Base-by-base conservation (phyloP, 2,329 filamentous ascomycete species). In the Blastomyces gilchristii region DNA sequence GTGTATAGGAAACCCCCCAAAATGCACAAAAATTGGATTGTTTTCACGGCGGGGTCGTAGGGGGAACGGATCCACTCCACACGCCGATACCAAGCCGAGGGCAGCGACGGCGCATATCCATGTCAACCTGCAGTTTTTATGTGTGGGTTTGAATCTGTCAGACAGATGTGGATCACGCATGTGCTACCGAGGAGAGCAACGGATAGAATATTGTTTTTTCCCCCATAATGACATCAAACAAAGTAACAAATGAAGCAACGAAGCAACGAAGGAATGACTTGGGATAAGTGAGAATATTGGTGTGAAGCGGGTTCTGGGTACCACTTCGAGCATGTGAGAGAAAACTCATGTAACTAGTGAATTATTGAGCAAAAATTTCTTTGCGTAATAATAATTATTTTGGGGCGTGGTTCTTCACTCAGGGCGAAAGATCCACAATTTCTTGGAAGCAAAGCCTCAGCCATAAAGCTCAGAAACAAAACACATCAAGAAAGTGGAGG, bases 61-160 rank as follows among this genome's bases (percentile, higher is more conserved):
- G 57, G 57, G 39, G 11, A 47, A 47, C 41, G 22, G 41, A 39
- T 58, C 56, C 39, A 58, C 39, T 45, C 56, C 12, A 31, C 39
- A 11, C 39, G 41, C 18, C 22, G 56, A 45, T 58, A 58, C 57
- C 41, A 58, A 58, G 57, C 57, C 54, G 39, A 58, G 57, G 57
- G 25, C 22, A 47, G 37, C 9, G 37, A 2, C 9, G 9, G 37
- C 6, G 37, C 41, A 16, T 58, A 58, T 28, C 57, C 57, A 58
- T 18, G 22, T 31, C 14, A 25, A 58, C 31, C 22, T 28, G 28
- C 45, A 7, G 11, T n/a, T 28, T 43, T 18, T 45, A 28, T 45
- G 39, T 8, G 14, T 45, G 56, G 37, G 37, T 39, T 11, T 39
- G 9, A 39, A 39, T 39, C 37, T 28, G 25, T 58, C 41, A 34